A percentile compares a stretch with the other conserved stretches of the same genome.
Evolutionary conservation across 257 asterid genomes (phyloP).

Genomic region (Primulina eburnea): DNA sequence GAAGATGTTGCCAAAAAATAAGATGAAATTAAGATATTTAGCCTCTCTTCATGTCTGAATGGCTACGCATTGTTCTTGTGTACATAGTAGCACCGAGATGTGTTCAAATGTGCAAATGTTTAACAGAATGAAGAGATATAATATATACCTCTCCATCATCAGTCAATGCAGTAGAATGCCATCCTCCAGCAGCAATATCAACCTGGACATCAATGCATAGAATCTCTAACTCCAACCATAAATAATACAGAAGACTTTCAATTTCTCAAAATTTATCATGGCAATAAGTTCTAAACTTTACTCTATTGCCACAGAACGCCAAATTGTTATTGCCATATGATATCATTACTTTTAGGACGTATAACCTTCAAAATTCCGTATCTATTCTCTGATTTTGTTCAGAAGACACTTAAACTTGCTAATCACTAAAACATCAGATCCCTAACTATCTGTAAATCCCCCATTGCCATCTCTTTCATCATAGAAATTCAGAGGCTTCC

Average conservation of each 20-base stretch:
- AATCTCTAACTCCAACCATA: constrained; percentile 11
- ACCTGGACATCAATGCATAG: constrained; percentile 52
- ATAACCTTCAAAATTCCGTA: constrained; percentile 1
- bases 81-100: no score
- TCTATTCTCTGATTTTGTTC: neutral
- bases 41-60: no score
- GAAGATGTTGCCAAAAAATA: no score
- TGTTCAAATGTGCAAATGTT: no score
- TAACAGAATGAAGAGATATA: no score
- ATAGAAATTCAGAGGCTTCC: neutral
- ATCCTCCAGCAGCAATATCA: no score
- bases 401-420: neutral
- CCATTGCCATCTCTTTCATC: constrained; percentile 3
- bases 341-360: constrained; percentile 1
- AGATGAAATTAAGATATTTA: no score
- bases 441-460: constrained; percentile 4
- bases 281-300: constrained; percentile 2
- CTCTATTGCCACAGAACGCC: neutral
- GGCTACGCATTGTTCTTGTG: no score
- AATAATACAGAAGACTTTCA: constrained; percentile 13
- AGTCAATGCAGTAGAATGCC: no score
- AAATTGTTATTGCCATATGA: neutral
- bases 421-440: neutral
- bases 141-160: no score
- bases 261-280: constrained; percentile 5